Evolutionary conservation across 2,329 filamentous ascomycete species (phyloP), one percentile per base, ranked within the genome.

Genomic region (Metarhizium sp.): DNA sequence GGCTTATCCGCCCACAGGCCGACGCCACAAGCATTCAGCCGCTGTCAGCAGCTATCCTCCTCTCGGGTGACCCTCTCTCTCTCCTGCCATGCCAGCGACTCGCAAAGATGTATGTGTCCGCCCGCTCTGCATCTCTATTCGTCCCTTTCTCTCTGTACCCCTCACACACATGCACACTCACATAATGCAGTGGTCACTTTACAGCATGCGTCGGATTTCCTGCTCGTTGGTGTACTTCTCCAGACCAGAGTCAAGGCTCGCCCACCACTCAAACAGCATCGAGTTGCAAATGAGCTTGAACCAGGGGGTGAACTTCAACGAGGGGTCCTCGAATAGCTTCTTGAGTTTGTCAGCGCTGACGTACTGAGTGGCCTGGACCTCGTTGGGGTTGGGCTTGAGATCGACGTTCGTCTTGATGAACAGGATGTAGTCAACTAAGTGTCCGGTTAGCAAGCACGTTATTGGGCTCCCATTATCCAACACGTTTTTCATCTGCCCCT

Each of bases 281-380:
- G 90, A 91, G 71, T 97, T 81, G 80, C 94, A 99, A 67, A 99
- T 97, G 63, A 99, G 85, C 79, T 96, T 96, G 79, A 99, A 99
- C 94, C 94, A 99, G 1, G 94, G 94, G 0, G 94, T 99, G 72
- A 97, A 97, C 65, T 86, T 88, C 64, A 95, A 78, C 53, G 74
- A 78, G 3, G 87, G 83, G 67, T 96, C 87, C 65, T 85, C 76
- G 71, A 99, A 96, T 79, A 92, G 89, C 63, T 80, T 69, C 78
- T 90, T 94, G 62, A 99, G 78, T 64, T 91, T 85, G 29, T 91
- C 86, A 45, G 88, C 80, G 25, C 85, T 85, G 58, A 96, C 92
- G 65, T 95, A 99, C 70, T 85, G 80, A 25, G 87, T 89, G 61
- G 88, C 92, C 66, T 85, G 84, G 50, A 91, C 92, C 75, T 99